Evolutionary conservation across 331 rosid species (phyloP).

Genomic region (Rosa hybrid): DNA sequence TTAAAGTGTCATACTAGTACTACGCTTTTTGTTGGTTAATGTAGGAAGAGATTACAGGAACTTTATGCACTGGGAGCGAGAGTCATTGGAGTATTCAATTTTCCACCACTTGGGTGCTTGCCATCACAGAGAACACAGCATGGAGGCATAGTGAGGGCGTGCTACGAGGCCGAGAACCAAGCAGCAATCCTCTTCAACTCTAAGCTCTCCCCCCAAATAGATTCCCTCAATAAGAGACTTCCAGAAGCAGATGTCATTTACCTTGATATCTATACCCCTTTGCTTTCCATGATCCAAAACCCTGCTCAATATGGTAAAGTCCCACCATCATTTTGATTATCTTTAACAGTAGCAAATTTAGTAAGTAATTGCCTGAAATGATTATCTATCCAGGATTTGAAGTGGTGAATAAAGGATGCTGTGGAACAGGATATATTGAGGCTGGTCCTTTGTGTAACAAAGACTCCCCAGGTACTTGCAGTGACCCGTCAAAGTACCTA

Average conservation of each 20-base stretch:
- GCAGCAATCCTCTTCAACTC: constrained; percentile 65
- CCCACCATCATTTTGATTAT: not conserved
- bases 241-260: constrained; percentile 56
- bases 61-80: constrained; percentile 66
- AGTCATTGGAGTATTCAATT: constrained; percentile 51
- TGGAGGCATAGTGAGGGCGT: constrained; percentile 47
- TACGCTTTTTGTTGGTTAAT: not conserved
- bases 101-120: constrained; percentile 63
- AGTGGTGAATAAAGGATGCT: constrained; percentile 59
- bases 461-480: constrained; percentile 31
- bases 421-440: constrained; percentile 67
- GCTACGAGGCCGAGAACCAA: constrained; percentile 45
- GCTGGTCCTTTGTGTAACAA: constrained; percentile 51
- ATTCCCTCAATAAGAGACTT: constrained; percentile 25
- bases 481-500: constrained; percentile 42
- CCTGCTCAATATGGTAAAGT: constrained; percentile 51
- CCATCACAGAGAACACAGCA: constrained; percentile 59
- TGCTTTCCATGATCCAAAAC: constrained; percentile 43
- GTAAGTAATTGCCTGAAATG: not conserved
- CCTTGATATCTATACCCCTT: constrained; percentile 47
- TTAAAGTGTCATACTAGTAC: not conserved
- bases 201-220: constrained; percentile 42
- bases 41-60: constrained; percentile 37
- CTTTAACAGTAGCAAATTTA: not conserved
- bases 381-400: constrained; percentile 49